Percentiles rank a stretch among this genome's conserved stretches.
phyloP scores from a whole-genome alignment of 805 yeast species.

The Scheffersomyces amazonensis region DNA sequence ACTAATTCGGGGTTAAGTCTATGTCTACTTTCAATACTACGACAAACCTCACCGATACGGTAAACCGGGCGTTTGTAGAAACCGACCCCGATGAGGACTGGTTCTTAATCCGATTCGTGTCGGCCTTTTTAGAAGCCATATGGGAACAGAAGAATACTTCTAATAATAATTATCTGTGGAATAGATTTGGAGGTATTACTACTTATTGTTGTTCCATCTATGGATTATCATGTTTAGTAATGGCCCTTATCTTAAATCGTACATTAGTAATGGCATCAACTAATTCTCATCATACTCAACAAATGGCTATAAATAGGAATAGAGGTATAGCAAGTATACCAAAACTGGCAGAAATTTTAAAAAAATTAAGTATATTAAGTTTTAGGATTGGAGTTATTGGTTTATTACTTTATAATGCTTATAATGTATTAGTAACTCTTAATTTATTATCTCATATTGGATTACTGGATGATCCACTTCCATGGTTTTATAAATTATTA shows the following conservation, averaged over 20 bases:
- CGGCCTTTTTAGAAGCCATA: slow-evolving; percentile 11
- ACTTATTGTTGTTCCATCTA: slow-evolving; percentile 36
- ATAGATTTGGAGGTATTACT: slow-evolving; percentile 11
- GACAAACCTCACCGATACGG: not conserved
- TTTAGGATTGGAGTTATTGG: slow-evolving; percentile 27
- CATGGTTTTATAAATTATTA: slow-evolving; percentile 12
- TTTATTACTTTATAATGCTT: slow-evolving; percentile 20
- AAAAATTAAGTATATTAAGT: slow-evolving; percentile 16
- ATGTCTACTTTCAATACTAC: not conserved
- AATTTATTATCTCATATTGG: slow-evolving; percentile 19
- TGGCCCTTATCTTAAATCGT: slow-evolving; percentile 37
- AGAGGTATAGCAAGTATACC: slow-evolving; percentile 4
- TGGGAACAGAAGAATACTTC: slow-evolving; percentile 12
- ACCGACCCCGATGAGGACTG: slow-evolving; percentile 3
- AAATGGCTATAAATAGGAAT: slow-evolving; percentile 13
- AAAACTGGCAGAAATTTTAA: slow-evolving; percentile 15
- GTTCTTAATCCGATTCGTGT: slow-evolving; percentile 2
- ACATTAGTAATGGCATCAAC: slow-evolving; percentile 38
- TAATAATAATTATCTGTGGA: slow-evolving; percentile 4
- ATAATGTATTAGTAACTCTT: slow-evolving; percentile 29
- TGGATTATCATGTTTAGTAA: slow-evolving; percentile 34
- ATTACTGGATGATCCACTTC: slow-evolving; percentile 2
- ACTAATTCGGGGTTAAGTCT: too few relatives aligned
- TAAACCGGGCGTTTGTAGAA: not conserved
- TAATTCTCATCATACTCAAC: slow-evolving; percentile 21